Evolutionary conservation across 2,329 filamentous ascomycete species (phyloP), one percentile per base, ranked within the genome.

Genomic region (Penicillium polonicum): DNA sequence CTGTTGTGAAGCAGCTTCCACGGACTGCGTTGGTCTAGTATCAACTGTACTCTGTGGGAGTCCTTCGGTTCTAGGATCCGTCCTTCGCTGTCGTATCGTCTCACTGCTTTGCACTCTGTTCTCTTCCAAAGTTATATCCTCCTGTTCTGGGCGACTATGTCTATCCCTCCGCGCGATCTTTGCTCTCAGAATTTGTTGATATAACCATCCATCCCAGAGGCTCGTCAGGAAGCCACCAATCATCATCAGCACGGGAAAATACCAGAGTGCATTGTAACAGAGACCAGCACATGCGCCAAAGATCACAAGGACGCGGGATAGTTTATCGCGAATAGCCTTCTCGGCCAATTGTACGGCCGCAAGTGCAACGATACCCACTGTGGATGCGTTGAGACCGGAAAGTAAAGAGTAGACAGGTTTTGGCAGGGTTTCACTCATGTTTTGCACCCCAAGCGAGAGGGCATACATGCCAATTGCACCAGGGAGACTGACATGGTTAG

Each of bases 191-290:
- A 78, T 69, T 0, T 74, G 68, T n/a, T 82, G 78, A 7, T 82
- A 64, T 74, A 81, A 81, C 42, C 79, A 76, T 43, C 74, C 76
- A 70, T 90, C 88, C 77, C 83, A 85, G 0, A 83, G 52, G 0
- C 85, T 70, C 0, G 84, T 83, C 0, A 73, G 70, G 1, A 80
- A 12, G 0, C 87, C 88, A 0, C 81, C 83, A 1, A 78, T 61
- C 0, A 82, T 64, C 72, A 91, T 86, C 5, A 91, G 68, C 0
- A 84, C 65, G 0, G 89, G 89, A 45, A 90, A 91, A 63, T 89
- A 92, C 89, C 89, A 92, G 0, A 91, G 73, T 0, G 87, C 83
- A 49, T 85, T 90, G 64, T 91, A 91, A 48, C 88, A 78, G 62
- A 91, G 74, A 0, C 88, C 89, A 0, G 86, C 87, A 9, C 82